Percentiles rank a stretch among this genome's conserved stretches.
Evolutionary conservation across 1,284 basidiomycete genomes (phyloP).

Genomic region (Malassezia psittaci): DNA sequence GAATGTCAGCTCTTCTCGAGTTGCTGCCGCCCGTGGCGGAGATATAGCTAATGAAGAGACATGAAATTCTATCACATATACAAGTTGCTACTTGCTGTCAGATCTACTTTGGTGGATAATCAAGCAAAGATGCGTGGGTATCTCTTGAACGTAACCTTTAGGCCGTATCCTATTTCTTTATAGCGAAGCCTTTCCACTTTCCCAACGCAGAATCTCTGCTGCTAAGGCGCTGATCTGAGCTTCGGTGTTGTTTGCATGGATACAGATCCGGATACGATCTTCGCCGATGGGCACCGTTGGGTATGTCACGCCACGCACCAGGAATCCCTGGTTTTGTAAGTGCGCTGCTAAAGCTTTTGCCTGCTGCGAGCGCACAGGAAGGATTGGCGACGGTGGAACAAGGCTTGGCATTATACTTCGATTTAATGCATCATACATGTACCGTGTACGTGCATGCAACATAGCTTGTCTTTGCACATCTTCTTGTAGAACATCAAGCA

Average conservation of each 20-base stretch:
- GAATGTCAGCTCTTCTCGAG: neutral
- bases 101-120: no score
- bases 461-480: neutral
- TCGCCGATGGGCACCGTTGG: constrained; percentile 68
- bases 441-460: constrained; percentile 7
- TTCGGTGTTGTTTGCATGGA: constrained; percentile 64
- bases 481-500: constrained; percentile 15
- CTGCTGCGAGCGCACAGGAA: constrained; percentile 67
- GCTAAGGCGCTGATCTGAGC: constrained; percentile 55
- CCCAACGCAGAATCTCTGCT: neutral
- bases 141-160: no score
- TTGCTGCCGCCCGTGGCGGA: neutral
- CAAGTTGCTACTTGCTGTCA: no score
- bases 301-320: constrained; percentile 65
- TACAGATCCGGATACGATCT: constrained; percentile 71
- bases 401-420: neutral
- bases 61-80: no score
- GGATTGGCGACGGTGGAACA: constrained; percentile 58
- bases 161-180: no score
- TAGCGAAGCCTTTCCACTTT: neutral
- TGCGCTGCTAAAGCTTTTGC: constrained; percentile 63
- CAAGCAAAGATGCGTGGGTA: no score
- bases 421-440: constrained; percentile 5
- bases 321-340: constrained; percentile 57
- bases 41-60: no score